These are phyloP conservation scores for Xylaria sp. DNA, from an alignment of 2,329 filamentous ascomycete genomes.

Conservation along the genomic window DNA sequence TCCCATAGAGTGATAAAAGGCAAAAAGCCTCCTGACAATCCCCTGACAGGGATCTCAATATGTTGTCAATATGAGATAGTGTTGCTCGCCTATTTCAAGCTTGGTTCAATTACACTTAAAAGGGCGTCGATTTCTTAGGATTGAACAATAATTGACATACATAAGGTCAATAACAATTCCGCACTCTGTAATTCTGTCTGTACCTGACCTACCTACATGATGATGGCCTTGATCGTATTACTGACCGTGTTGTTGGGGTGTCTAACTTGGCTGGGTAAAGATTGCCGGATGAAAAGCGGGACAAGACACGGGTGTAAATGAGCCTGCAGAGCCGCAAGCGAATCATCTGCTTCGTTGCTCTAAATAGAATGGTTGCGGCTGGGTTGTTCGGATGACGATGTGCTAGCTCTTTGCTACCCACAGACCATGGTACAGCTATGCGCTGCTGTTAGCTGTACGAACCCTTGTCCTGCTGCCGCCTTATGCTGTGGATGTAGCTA, in stretches of 20 bases:
- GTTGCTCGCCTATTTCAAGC: too few relatives aligned
- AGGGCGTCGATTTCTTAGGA: too few relatives aligned
- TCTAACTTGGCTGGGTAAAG: background rate
- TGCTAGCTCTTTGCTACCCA: background rate
- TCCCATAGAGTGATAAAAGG: too few relatives aligned
- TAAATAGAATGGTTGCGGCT: conserved; percentile 16
- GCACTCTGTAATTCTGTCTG: too few relatives aligned
- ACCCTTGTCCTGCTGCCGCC: background rate
- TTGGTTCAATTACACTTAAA: too few relatives aligned
- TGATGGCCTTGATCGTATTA: background rate
- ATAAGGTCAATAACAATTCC: too few relatives aligned
- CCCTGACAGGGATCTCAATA: too few relatives aligned
- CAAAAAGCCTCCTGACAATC: too few relatives aligned
- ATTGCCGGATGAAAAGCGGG: conserved; percentile 1
- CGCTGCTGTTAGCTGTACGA: background rate
- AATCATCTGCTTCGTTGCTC: conserved; percentile 17
- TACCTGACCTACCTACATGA: background rate
- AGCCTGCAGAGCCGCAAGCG: conserved; percentile 13
- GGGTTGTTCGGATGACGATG: background rate
- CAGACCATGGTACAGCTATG: too few relatives aligned
- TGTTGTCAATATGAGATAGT: too few relatives aligned
- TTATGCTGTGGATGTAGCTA: background rate
- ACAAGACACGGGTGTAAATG: conserved; percentile 1
- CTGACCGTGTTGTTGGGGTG: background rate
- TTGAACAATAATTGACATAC: too few relatives aligned